These are phyloP conservation scores for Metschnikowia vanudenii DNA, from an alignment of 805 yeast genomes.

Conservation along the genomic window DNA sequence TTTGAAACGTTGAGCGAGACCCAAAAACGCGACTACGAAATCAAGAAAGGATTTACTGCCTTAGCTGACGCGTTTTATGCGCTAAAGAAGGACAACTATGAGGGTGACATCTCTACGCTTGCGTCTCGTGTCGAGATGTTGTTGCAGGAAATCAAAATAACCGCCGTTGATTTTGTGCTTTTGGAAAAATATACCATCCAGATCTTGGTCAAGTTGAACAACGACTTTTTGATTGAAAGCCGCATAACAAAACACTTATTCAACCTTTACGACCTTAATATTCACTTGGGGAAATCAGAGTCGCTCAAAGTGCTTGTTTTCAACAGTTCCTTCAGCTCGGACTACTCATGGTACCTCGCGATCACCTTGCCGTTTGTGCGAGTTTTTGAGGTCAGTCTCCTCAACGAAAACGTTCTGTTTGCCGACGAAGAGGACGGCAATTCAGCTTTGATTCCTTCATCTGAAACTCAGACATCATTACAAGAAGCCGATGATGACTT, in stretches of 20 bases:
- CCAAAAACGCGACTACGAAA: slow-evolving; percentile 29
- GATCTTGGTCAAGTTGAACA: slow-evolving; percentile 33
- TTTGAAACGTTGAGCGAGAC: slow-evolving; percentile 21
- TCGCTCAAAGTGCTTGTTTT: slow-evolving; percentile 34
- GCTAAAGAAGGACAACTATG: slow-evolving; percentile 30
- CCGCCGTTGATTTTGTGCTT: slow-evolving; percentile 37
- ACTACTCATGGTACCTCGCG: slow-evolving; percentile 40
- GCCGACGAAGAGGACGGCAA: background rate
- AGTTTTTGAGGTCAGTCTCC: slow-evolving; percentile 33
- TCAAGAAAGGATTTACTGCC: slow-evolving; percentile 26
- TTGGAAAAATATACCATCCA: slow-evolving; percentile 41
- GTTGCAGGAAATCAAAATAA: slow-evolving; percentile 33
- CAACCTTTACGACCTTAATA: slow-evolving; percentile 20
- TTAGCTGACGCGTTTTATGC: slow-evolving; percentile 28
- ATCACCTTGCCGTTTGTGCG: slow-evolving; percentile 37
- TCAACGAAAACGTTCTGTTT: slow-evolving; percentile 24
- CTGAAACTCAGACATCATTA: background rate
- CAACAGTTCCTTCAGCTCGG: slow-evolving; percentile 33
- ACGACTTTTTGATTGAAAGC: slow-evolving; percentile 31
- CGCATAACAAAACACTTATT: slow-evolving; percentile 26
- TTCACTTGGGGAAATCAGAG: slow-evolving; percentile 15
- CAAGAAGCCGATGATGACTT: slow-evolving; percentile 11
- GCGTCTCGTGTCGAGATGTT: slow-evolving; percentile 20
- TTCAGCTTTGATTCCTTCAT: background rate
- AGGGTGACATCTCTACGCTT: slow-evolving; percentile 21